A percentile compares a stretch with the other conserved stretches of the same genome.
Evolutionary conservation across 495 filamentous ascomycete genomes (phyloP).

Genomic region (Penicillium longicatenatum): DNA sequence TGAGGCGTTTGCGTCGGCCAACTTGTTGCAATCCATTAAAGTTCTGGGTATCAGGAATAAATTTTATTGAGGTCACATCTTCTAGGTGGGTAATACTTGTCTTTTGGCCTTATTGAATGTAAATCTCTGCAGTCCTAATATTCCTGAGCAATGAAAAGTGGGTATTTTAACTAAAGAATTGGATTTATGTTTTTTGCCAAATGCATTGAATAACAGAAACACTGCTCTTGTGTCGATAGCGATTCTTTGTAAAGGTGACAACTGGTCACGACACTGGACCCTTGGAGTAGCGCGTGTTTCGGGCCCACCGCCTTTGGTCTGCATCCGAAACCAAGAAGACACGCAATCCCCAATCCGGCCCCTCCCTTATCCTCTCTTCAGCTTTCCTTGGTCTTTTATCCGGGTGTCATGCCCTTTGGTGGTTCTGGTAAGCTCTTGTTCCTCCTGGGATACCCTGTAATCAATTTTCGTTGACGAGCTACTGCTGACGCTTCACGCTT

Average conservation of each 20-base stretch:
- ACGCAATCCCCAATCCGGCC: conserved; percentile 1
- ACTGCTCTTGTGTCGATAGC: too few relatives aligned
- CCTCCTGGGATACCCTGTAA: neutral
- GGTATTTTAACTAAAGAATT: too few relatives aligned
- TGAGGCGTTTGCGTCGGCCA: too few relatives aligned
- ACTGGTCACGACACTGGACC: neutral
- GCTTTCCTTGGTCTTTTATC: conserved; percentile 18
- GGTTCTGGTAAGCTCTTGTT: conserved; percentile 25
- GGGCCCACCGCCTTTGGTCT: conserved; percentile 1
- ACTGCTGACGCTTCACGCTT: conserved; percentile 13
- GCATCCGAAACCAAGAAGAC: conserved; percentile 1
- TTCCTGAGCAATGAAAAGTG: too few relatives aligned
- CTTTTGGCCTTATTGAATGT: too few relatives aligned
- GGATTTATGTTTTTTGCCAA: too few relatives aligned
- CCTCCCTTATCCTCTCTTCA: conserved; percentile 12
- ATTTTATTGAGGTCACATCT: too few relatives aligned
- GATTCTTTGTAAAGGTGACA: neutral
- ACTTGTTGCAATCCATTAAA: too few relatives aligned
- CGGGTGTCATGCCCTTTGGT: conserved; percentile 34
- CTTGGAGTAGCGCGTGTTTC: neutral
- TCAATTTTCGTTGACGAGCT: neutral
- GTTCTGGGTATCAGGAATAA: too few relatives aligned
- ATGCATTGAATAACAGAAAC: too few relatives aligned
- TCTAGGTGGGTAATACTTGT: too few relatives aligned
- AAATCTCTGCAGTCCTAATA: too few relatives aligned